Evolutionary conservation across 2,329 filamentous ascomycete genomes (phyloP).

Genomic region (Emmonsiellopsis sp.): DNA sequence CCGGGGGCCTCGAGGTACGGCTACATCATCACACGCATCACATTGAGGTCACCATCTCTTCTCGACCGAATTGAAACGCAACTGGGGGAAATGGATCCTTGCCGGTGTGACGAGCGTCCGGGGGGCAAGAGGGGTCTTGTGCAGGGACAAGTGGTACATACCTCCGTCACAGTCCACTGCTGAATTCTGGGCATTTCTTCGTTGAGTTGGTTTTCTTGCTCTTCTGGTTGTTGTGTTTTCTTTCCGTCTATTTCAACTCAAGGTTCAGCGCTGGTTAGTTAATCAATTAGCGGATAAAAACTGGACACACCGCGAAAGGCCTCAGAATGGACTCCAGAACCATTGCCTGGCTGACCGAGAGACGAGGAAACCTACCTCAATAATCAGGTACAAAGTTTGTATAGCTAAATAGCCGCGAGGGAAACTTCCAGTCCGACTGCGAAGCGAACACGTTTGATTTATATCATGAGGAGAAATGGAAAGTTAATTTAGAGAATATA

Average conservation of each 20-base stretch:
- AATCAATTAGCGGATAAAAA: too few species aligned
- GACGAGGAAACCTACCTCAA: background rate
- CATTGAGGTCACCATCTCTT: background rate
- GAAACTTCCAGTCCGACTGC: background rate
- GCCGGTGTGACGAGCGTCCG: too few species aligned
- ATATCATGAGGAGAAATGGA: background rate
- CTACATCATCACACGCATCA: constrained; percentile 13
- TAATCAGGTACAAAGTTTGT: background rate
- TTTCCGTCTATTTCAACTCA: background rate
- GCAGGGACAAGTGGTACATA: background rate
- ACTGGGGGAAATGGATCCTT: background rate
- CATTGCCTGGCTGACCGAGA: too few species aligned
- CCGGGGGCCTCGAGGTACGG: constrained; percentile 30
- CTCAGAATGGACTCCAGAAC: too few species aligned
- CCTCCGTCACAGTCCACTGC: background rate
- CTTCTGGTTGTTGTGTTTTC: background rate
- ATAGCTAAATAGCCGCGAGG: background rate
- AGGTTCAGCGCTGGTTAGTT: too few species aligned
- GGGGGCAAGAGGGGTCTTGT: background rate
- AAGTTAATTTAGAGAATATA: background rate
- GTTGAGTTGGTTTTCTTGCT: background rate
- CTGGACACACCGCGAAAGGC: too few species aligned
- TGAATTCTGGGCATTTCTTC: background rate
- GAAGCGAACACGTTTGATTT: background rate
- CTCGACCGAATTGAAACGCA: background rate